Percentiles rank a stretch among this genome's conserved stretches.
Conservation (phyloP, 768 basidiomycete genomes). For the Lactarius pseudohatsudake region DNA sequence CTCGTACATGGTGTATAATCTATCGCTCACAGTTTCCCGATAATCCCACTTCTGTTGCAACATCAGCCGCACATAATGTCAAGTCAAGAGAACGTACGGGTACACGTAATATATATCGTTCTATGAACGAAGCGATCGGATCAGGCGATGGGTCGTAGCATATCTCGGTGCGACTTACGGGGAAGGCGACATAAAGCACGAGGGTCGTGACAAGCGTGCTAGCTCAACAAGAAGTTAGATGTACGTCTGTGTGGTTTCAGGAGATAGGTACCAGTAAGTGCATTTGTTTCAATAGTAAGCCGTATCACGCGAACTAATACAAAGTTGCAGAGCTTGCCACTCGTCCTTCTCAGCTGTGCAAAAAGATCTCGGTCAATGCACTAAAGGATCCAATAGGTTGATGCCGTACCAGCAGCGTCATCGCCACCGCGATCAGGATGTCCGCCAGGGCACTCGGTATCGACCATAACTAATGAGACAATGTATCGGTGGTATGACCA, state of each 20-base stretch:
- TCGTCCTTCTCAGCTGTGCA: not conserved
- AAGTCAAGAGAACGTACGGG: not conserved
- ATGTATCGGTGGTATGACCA: not conserved
- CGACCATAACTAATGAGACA: not conserved
- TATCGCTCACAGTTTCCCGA: not conserved
- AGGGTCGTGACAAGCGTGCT: not conserved
- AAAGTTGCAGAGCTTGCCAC: not conserved
- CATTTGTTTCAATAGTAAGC: not conserved
- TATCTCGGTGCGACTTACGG: not conserved
- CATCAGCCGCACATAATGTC: not conserved
- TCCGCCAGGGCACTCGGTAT: not conserved
- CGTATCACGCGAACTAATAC: not conserved
- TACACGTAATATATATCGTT: not conserved
- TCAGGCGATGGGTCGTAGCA: not conserved
- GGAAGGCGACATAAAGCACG: not conserved
- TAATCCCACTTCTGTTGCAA: not conserved
- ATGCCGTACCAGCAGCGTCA: not conserved
- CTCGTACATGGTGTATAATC: not conserved
- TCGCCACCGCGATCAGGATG: not conserved
- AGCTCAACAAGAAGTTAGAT: not conserved
- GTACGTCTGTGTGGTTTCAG: not conserved
- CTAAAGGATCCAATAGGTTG: not conserved
- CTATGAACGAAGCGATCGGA: not conserved
- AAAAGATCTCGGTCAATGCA: not conserved
- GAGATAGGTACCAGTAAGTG: not conserved